Conservation (phyloP, 148 eudicot genomes). For the Arbutus unedo region DNA sequence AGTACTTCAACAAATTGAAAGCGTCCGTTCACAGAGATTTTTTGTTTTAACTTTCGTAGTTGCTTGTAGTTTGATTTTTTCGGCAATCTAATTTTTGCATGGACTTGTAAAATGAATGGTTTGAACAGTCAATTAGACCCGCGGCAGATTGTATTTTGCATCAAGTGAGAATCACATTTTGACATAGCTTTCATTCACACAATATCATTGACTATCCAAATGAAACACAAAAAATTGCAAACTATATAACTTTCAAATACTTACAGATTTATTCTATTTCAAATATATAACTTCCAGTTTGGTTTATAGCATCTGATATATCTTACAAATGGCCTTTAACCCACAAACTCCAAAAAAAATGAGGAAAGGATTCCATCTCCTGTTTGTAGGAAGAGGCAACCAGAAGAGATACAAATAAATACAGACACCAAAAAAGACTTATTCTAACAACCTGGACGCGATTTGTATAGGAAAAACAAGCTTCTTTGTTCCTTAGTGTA, state of each 20-base stretch:
- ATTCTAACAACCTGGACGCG: neutral
- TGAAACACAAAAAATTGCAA: no score
- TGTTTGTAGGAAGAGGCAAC: neutral
- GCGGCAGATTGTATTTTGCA: no score
- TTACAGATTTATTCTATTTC: neutral
- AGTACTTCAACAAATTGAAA: no score
- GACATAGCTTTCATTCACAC: neutral
- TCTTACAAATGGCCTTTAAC: slow-evolving; percentile 11
- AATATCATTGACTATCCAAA: no score
- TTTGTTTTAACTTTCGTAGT: no score
- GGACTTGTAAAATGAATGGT: no score
- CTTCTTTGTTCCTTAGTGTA: no score
- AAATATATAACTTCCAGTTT: neutral
- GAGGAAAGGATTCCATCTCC: neutral
- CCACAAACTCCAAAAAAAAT: neutral
- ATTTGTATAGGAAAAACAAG: neutral
- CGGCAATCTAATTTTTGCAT: no score
- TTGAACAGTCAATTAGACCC: no score
- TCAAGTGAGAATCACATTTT: no score
- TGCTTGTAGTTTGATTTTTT: no score
- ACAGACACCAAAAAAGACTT: neutral
- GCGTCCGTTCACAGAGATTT: no score
- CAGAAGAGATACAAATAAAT: neutral
- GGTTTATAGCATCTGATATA: neutral
- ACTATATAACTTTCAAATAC: neutral